Evolutionary conservation across 2,329 filamentous ascomycete species (phyloP).

Genomic region (Fusarium nematophilum): DNA sequence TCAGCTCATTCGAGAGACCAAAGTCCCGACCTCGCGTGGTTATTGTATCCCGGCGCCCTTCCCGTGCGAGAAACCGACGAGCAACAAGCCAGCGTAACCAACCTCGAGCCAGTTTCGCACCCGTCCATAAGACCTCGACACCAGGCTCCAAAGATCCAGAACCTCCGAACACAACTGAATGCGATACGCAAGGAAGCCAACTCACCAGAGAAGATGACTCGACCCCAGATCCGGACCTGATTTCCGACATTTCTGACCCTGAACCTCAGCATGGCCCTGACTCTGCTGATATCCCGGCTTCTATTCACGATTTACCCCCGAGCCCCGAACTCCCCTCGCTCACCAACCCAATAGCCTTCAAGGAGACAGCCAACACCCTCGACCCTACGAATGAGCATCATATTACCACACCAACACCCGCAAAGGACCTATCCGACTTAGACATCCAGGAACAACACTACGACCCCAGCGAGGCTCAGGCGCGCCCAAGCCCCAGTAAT

Average conservation of each 20-base stretch:
- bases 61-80: conserved; percentile 34
- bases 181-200: too few relatives aligned
- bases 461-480: neutral
- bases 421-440: neutral
- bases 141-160: too few relatives aligned
- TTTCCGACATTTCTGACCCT: neutral
- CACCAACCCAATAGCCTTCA: neutral
- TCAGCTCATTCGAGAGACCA: conserved; percentile 31
- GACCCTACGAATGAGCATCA: conserved; percentile 5
- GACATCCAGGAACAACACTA: neutral
- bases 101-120: conserved; percentile 14
- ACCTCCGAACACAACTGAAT: neutral
- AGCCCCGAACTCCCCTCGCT: neutral
- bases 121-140: neutral
- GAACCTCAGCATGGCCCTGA: neutral
- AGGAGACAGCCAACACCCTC: neutral
- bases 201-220: too few relatives aligned
- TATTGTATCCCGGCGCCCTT: conserved; percentile 41
- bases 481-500: too few relatives aligned
- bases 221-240: neutral
- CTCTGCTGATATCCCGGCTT: neutral
- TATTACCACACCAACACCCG: neutral
- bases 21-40: conserved; percentile 44
- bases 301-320: neutral
- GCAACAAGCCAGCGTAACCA: conserved; percentile 6